A percentile compares a stretch with the other conserved stretches of the same genome.
phyloP scores from a whole-genome alignment of 495 filamentous ascomycete species.

The Neurospora sp. region DNA sequence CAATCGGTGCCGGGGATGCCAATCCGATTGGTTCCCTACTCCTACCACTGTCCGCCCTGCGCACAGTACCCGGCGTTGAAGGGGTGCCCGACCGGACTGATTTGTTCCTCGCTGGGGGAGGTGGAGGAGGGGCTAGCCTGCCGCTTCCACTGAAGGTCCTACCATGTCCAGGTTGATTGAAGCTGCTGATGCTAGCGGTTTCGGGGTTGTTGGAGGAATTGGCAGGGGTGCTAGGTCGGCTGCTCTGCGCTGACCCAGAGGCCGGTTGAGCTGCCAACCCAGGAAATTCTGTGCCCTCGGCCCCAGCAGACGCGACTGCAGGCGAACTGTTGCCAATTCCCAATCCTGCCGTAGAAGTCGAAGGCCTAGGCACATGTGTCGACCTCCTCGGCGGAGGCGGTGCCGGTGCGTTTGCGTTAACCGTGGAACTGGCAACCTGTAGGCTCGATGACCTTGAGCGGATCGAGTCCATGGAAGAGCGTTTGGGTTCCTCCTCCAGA shows the following conservation, averaged over 20 bases:
- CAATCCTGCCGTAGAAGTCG: slow-evolving; percentile 4
- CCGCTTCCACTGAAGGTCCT: not conserved
- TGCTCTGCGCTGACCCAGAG: not conserved
- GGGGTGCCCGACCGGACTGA: slow-evolving; percentile 30
- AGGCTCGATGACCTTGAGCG: slow-evolving; percentile 32
- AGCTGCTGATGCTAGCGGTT: not conserved
- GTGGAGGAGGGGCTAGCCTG: slow-evolving; percentile 32
- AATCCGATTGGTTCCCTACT: slow-evolving; percentile 13
- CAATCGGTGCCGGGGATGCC: not conserved
- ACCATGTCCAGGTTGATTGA: not conserved
- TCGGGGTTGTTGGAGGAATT: not conserved
- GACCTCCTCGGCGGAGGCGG: slow-evolving; percentile 37
- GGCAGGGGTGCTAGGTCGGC: not conserved
- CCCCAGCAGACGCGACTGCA: not conserved
- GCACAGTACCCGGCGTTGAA: slow-evolving; percentile 9
- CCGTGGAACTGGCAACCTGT: slow-evolving; percentile 11
- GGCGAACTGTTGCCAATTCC: slow-evolving; percentile 4
- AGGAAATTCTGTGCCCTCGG: not conserved
- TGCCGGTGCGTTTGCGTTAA: slow-evolving; percentile 21
- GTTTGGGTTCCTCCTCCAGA: slow-evolving; percentile 23
- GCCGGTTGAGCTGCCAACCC: not conserved
- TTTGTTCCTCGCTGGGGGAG: slow-evolving; percentile 30
- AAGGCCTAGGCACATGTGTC: slow-evolving; percentile 18
- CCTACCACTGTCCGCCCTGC: not conserved
- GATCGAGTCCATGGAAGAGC: slow-evolving; percentile 35